These are phyloP conservation scores for Euphorbia lathyris DNA, from an alignment of 345 rosid species.

Conservation along the genomic window DNA sequence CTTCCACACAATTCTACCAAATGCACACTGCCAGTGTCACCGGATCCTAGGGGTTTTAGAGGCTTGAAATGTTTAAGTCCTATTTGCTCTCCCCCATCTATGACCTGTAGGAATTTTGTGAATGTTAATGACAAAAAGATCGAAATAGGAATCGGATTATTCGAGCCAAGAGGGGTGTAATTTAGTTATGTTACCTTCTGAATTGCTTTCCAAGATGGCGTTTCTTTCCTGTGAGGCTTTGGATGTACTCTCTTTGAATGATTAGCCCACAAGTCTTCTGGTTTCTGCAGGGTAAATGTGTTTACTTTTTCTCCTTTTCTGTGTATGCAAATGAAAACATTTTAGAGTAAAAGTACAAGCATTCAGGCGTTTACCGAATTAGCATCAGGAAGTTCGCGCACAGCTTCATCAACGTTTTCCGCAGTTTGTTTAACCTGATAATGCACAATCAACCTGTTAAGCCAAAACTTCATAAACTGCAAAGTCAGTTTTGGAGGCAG, in stretches of 20 bases:
- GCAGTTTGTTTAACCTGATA: slow-evolving; percentile 82
- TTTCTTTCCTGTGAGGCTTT: slow-evolving; percentile 86
- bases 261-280: slow-evolving; percentile 91
- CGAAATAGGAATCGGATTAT: not conserved
- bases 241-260: slow-evolving; percentile 74
- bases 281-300: slow-evolving; percentile 49
- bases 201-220: slow-evolving; percentile 70
- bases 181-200: slow-evolving; percentile 48
- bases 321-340: slow-evolving; percentile 5
- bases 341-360: not conserved
- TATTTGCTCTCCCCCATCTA: slow-evolving; percentile 64
- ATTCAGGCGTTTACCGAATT: slow-evolving; percentile 51
- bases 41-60: slow-evolving; percentile 85
- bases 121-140: not conserved
- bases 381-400: slow-evolving; percentile 93
- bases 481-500: not conserved
- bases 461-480: not conserved
- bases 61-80: slow-evolving; percentile 82
- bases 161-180: not conserved
- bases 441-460: slow-evolving; percentile 9
- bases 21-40: slow-evolving; percentile 99
- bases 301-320: slow-evolving; percentile 1
- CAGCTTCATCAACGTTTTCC: slow-evolving; percentile 84
- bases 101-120: slow-evolving; percentile 33
- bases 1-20: slow-evolving; percentile 86